phyloP scores from a whole-genome alignment of 768 basidiomycete genomes.

The Scleroderma bovista region DNA sequence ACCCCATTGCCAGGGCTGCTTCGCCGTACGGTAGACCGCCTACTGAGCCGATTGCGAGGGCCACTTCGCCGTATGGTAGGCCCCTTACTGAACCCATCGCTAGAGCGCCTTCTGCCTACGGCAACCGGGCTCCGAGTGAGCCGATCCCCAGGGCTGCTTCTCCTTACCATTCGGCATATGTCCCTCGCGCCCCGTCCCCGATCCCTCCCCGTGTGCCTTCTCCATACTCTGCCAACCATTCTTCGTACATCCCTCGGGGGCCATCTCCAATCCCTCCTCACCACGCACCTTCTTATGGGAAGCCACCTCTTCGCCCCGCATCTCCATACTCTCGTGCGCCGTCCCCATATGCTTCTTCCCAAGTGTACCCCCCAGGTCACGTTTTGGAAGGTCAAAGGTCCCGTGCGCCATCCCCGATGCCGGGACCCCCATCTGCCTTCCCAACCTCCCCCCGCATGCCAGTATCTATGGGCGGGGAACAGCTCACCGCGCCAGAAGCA shows the following conservation, averaged over 20 bases:
- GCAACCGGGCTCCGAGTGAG: conserved; percentile 31
- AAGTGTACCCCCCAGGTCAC: conserved; percentile 56
- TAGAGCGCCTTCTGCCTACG: conserved; percentile 24
- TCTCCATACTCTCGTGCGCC: conserved; percentile 28
- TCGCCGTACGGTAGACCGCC: conserved; percentile 32
- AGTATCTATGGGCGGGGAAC: conserved; percentile 17
- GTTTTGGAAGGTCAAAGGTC: conserved; percentile 47
- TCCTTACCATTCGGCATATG: conserved; percentile 15
- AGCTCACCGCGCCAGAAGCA: conserved; percentile 60
- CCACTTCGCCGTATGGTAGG: conserved; percentile 12
- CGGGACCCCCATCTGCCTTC: conserved; percentile 31
- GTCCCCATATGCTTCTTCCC: conserved; percentile 23
- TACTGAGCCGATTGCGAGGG: conserved; percentile 37
- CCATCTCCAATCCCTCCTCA: conserved; percentile 26
- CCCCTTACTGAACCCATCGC: conserved; percentile 14
- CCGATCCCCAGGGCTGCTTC: conserved; percentile 35
- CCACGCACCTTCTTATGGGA: conserved; percentile 13
- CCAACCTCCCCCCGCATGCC: conserved; percentile 26
- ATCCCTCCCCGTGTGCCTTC: conserved; percentile 23
- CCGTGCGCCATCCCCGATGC: conserved; percentile 52
- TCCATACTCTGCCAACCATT: conserved; percentile 22
- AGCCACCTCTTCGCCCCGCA: conserved; percentile 21
- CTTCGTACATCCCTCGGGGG: conserved; percentile 23
- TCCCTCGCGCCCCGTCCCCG: background rate
- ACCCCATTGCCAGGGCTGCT: conserved; percentile 26